Base-by-base conservation (phyloP, 805 yeast genomes). In the Metschnikowia colocasiae region DNA sequence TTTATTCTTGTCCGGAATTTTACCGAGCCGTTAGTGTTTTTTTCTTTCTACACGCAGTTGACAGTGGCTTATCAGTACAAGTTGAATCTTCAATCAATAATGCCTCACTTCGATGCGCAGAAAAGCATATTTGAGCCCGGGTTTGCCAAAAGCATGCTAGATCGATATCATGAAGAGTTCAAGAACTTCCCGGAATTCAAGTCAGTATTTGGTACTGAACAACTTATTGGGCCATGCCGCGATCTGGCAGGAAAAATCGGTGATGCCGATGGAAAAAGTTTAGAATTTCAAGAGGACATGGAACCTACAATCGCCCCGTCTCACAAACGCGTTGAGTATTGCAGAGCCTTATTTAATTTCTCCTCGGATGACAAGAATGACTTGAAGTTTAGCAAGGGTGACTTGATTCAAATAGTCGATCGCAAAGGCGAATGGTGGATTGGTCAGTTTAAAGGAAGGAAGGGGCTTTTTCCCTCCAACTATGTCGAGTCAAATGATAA, bases 291-390 rank as follows among this genome's bases (percentile, higher is more conserved):
- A 38, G 41, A n/a, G 7, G 23, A 38, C 7, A 27, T 8, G 4
- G 18, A 38, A 13, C 16, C 31, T 8, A 3, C 18, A 39, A n/a
- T 15, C n/a, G 20, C 15, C n/a, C 40, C n/a, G 29, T 36, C 32
- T 27, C 33, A 20, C 26, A 18, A 20, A 29, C 42, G 34, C 12
- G 34, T 29, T 13, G 42, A 39, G 25, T 39, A 39, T 29, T 72
- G 78, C 52, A 57, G 58, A 38, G 83, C 81, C 0, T 32, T 68
- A 8, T 79, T 60, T 52, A 58, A 59, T 29, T 80, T 68, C 49
- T 41, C 56, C 1, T 74, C 71, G 0, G 58, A 66, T 18, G 60
- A 67, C 32, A 47, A 50, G 0, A 74, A 68, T 3, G 85, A 81
- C 52, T 60, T 81, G 34, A 50, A 67, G 3, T 69, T 81, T 43